Conservation (phyloP, 306 rosid genomes). For the Lathyrus sativus region DNA sequence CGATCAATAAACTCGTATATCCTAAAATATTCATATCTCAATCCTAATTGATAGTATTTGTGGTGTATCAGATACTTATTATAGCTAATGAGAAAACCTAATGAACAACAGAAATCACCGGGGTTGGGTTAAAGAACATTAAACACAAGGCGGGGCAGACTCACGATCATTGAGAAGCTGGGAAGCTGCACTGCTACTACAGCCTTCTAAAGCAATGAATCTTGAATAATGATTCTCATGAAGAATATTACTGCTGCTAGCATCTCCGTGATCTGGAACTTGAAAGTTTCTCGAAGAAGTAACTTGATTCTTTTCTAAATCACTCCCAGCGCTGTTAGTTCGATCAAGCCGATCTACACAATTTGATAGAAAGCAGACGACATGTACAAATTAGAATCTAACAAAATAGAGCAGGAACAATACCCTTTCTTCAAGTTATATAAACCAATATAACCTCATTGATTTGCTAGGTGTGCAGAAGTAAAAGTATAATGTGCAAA, state of each 20-base stretch:
- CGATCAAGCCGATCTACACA: slow-evolving; percentile 65
- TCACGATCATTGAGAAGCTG: slow-evolving; percentile 64
- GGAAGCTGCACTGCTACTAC: slow-evolving; percentile 60
- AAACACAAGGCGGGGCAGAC: slow-evolving; percentile 35
- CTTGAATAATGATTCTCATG: slow-evolving; percentile 51
- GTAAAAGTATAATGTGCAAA: slow-evolving; percentile 2
- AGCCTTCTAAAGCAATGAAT: slow-evolving; percentile 59
- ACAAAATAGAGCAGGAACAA: slow-evolving; percentile 16
- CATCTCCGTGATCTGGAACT: slow-evolving; percentile 55
- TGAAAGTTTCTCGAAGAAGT: slow-evolving; percentile 50
- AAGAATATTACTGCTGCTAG: slow-evolving; percentile 50
- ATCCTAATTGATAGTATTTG: slow-evolving; percentile 16
- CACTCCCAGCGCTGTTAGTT: slow-evolving; percentile 59
- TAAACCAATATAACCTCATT: too few species aligned
- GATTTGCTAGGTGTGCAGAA: too few species aligned
- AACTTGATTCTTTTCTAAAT: slow-evolving; percentile 62
- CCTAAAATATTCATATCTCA: slow-evolving; percentile 22
- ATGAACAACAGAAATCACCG: background rate
- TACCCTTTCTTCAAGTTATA: too few species aligned
- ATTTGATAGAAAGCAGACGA: slow-evolving; percentile 27
- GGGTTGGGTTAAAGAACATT: background rate
- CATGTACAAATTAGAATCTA: slow-evolving; percentile 28
- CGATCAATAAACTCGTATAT: background rate
- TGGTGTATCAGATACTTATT: background rate
- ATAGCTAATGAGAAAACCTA: slow-evolving; percentile 28